Evolutionary conservation across 1,139 yeast species (phyloP).

Genomic region (Komagataea norvegica): DNA sequence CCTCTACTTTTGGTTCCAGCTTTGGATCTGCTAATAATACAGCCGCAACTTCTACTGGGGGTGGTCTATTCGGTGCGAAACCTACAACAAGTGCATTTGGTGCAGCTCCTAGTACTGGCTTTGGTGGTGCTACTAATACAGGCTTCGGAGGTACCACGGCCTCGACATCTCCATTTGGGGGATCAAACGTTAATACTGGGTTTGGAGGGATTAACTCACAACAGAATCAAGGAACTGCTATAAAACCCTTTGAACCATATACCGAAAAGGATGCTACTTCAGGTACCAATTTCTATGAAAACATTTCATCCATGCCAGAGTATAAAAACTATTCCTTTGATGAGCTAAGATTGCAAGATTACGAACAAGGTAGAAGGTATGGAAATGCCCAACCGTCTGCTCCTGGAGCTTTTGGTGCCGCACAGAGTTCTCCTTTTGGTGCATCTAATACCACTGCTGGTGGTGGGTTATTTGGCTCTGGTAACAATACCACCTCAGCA

Average conservation of each 20-base stretch:
- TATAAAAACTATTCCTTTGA: constrained; percentile 77
- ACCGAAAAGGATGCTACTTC: constrained; percentile 71
- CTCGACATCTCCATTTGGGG: constrained; percentile 18
- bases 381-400: constrained; percentile 21
- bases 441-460: constrained; percentile 19
- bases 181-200: constrained; percentile 17
- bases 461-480: constrained; percentile 14
- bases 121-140: constrained; percentile 20
- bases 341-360: constrained; percentile 86
- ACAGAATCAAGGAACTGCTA: constrained; percentile 63
- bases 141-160: too few species aligned
- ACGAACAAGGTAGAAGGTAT: constrained; percentile 39
- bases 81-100: constrained; percentile 15
- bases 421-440: constrained; percentile 31
- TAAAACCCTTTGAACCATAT: constrained; percentile 59
- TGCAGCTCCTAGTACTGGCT: constrained; percentile 6
- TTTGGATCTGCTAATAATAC: constrained; percentile 32
- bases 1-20: constrained; percentile 35
- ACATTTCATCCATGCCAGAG: constrained; percentile 85
- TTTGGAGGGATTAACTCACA: constrained; percentile 34
- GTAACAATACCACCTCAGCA: constrained; percentile 8
- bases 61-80: constrained; percentile 29
- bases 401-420: constrained; percentile 26
- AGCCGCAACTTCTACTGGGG: constrained; percentile 19
- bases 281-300: constrained; percentile 60